Evolutionary conservation across 1,284 basidiomycete species (phyloP).

Genomic region (Porodaedalea pini): DNA sequence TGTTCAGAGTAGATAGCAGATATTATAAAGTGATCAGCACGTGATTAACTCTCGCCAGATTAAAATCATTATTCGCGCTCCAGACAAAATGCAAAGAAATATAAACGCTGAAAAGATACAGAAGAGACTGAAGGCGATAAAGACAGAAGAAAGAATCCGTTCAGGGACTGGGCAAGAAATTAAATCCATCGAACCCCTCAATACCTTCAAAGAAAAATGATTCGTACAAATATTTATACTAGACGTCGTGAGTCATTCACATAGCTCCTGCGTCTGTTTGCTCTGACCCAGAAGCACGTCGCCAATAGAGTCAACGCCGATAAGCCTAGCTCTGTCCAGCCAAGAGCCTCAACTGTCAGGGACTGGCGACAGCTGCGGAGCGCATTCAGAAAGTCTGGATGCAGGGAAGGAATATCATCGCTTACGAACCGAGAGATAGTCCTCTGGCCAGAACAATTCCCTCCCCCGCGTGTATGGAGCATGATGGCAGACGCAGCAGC

Average conservation of each 20-base stretch:
- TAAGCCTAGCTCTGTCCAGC: constrained; percentile 73
- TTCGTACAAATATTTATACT: constrained; percentile 26
- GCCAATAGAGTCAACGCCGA: constrained; percentile 53
- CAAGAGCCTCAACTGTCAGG: constrained; percentile 66
- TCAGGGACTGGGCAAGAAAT: not conserved
- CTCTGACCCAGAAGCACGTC: constrained; percentile 60
- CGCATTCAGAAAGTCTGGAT: constrained; percentile 16
- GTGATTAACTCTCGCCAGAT: too few species aligned
- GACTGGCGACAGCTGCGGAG: constrained; percentile 58
- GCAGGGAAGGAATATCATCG: constrained; percentile 21
- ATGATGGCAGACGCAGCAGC: constrained; percentile 63
- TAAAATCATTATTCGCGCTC: too few species aligned
- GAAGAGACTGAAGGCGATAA: too few species aligned
- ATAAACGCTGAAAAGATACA: not conserved
- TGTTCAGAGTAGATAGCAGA: too few species aligned
- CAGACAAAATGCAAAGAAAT: not conserved
- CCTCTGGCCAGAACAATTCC: constrained; percentile 50
- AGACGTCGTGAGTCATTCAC: constrained; percentile 45
- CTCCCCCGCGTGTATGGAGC: constrained; percentile 55
- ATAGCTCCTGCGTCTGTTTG: constrained; percentile 42
- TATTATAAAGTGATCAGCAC: too few species aligned
- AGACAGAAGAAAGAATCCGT: not conserved
- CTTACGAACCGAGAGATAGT: constrained; percentile 47
- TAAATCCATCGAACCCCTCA: not conserved
- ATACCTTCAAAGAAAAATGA: not conserved